A percentile compares a stretch with the other conserved stretches of the same genome.
phyloP scores from a whole-genome alignment of 73 alveolate species.

The Tetrahymena malaccensis region DNA sequence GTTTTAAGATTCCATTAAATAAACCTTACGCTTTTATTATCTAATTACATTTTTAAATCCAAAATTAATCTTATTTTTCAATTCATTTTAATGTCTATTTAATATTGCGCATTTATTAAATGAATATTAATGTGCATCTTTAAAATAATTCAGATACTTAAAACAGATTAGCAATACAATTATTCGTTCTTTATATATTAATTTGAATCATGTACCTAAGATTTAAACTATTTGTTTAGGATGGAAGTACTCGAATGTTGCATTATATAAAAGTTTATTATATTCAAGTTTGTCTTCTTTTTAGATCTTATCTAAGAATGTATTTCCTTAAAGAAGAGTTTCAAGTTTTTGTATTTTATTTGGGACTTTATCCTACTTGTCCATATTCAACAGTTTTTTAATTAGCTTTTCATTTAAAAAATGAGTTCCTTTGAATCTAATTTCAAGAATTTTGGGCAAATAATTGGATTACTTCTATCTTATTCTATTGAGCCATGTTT shows the following conservation, averaged over 20 bases:
- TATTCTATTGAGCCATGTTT: background rate
- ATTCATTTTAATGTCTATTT: too few species aligned
- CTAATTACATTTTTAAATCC: too few species aligned
- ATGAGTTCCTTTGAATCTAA: background rate
- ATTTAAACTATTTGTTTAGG: background rate
- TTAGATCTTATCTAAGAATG: background rate
- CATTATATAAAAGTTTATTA: background rate
- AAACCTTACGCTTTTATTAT: background rate
- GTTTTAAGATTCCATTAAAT: too few species aligned
- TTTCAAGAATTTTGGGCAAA: background rate
- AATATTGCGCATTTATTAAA: too few species aligned
- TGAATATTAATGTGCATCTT: too few species aligned
- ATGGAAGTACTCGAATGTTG: background rate
- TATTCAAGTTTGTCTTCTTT: background rate
- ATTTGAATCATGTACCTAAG: background rate
- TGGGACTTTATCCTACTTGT: background rate
- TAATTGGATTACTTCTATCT: background rate
- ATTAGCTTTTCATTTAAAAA: background rate
- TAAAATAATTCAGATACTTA: too few species aligned
- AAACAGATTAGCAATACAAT: too few species aligned
- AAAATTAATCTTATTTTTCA: too few species aligned
- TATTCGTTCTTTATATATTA: too few species aligned
- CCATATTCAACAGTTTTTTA: background rate
- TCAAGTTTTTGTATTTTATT: background rate
- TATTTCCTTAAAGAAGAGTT: background rate